Evolutionary conservation across 2,329 filamentous ascomycete genomes (phyloP).

Genomic region (Nannizziopsis barbatae): DNA sequence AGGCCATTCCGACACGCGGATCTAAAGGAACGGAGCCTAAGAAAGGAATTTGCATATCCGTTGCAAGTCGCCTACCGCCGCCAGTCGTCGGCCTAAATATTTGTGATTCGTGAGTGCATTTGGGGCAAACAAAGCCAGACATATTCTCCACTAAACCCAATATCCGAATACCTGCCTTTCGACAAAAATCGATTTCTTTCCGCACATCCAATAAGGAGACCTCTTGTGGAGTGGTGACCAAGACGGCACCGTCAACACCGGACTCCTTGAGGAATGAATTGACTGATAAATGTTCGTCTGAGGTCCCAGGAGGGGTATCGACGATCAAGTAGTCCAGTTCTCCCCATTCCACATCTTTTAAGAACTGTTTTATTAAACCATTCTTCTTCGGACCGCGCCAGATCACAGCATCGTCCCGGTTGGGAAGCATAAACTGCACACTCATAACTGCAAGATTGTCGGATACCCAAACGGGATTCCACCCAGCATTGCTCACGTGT

Average conservation of each 20-base stretch:
- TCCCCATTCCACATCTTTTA: slow-evolving; percentile 97
- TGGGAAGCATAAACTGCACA: slow-evolving; percentile 95
- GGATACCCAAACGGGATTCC: slow-evolving; percentile 90
- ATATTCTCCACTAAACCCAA: slow-evolving; percentile 95
- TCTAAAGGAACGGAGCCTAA: slow-evolving; percentile 83
- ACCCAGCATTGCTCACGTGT: slow-evolving; percentile 76
- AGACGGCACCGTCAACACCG: slow-evolving; percentile 82
- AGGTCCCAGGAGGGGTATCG: slow-evolving; percentile 90
- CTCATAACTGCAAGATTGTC: slow-evolving; percentile 95
- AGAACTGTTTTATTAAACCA: slow-evolving; percentile 90
- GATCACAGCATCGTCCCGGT: slow-evolving; percentile 87
- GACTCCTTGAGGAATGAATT: slow-evolving; percentile 84
- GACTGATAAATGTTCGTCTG: slow-evolving; percentile 88
- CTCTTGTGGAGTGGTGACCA: slow-evolving; percentile 93
- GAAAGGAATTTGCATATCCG: slow-evolving; percentile 80
- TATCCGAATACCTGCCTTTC: slow-evolving; percentile 80
- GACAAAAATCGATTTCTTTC: slow-evolving; percentile 96
- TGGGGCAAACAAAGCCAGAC: slow-evolving; percentile 92
- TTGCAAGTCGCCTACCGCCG: slow-evolving; percentile 65
- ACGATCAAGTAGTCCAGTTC: slow-evolving; percentile 86
- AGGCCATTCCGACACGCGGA: slow-evolving; percentile 88
- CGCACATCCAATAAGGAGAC: slow-evolving; percentile 83
- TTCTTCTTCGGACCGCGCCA: slow-evolving; percentile 99
- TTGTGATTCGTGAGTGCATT: slow-evolving; percentile 65
- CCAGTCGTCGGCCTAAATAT: slow-evolving; percentile 91